Conservation (phyloP, 2,329 filamentous ascomycete species). For the Chalaropsis ovoidea region DNA sequence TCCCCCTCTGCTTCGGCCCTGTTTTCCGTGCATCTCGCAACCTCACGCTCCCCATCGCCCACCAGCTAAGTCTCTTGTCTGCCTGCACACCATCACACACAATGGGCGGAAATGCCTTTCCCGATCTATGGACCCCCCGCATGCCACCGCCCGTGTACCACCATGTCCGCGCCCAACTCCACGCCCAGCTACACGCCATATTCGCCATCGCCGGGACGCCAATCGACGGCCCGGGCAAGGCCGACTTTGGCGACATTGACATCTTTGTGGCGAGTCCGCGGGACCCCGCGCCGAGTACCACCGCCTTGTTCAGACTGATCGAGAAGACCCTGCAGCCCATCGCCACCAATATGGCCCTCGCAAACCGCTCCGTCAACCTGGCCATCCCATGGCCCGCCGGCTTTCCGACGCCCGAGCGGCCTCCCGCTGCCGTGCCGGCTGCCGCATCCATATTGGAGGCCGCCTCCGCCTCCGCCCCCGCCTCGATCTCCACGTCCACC, state of each 20-base stretch:
- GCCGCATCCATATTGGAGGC: not conserved
- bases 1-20: not conserved
- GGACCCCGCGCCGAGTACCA: constrained; percentile 12
- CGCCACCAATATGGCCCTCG: constrained; percentile 12
- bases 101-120: constrained; percentile 24
- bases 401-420: constrained; percentile 14
- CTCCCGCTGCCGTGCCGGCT: not conserved
- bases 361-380: constrained; percentile 33
- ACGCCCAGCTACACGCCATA: constrained; percentile 39
- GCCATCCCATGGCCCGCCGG: constrained; percentile 47
- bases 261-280: constrained; percentile 45
- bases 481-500: not conserved
- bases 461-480: not conserved
- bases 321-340: constrained; percentile 16
- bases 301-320: not conserved
- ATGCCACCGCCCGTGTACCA: constrained; percentile 52
- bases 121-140: constrained; percentile 50
- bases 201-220: constrained; percentile 50
- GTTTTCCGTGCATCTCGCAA: not conserved
- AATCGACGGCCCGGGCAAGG: constrained; percentile 59
- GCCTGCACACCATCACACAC: not conserved
- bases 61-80: not conserved
- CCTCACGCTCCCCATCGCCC: too few relatives aligned
- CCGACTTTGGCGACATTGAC: constrained; percentile 62
- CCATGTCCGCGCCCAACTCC: constrained; percentile 39